These are phyloP conservation scores for Cladobotryum protrusum DNA, from an alignment of 2,329 filamentous ascomycete species.

Conservation along the genomic window DNA sequence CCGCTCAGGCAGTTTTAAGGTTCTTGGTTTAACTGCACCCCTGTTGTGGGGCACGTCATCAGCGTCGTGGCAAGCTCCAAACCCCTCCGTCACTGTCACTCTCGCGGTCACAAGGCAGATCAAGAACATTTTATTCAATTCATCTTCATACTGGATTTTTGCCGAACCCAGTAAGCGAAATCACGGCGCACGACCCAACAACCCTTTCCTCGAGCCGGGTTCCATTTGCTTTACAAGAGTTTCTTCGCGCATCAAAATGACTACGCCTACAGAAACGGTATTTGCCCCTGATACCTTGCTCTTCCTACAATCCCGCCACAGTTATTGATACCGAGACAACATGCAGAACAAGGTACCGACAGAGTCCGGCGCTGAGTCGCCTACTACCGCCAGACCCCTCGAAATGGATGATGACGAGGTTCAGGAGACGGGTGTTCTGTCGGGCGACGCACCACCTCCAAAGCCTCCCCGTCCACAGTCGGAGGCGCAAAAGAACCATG, in stretches of 20 bases:
- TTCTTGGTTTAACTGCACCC: too few relatives aligned
- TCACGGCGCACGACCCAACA: background rate
- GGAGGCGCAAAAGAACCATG: slow-evolving; percentile 77
- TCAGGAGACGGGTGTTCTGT: slow-evolving; percentile 51
- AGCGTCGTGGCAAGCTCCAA: slow-evolving; percentile 27
- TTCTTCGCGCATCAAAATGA: slow-evolving; percentile 27
- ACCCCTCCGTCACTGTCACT: slow-evolving; percentile 19
- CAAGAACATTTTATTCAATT: too few relatives aligned
- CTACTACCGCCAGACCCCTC: slow-evolving; percentile 58
- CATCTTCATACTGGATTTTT: background rate
- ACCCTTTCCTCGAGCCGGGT: too few relatives aligned
- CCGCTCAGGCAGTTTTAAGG: too few relatives aligned
- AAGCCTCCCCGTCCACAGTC: slow-evolving; percentile 82
- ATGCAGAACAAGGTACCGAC: slow-evolving; percentile 38
- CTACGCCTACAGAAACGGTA: slow-evolving; percentile 39
- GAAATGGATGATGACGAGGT: slow-evolving; percentile 66
- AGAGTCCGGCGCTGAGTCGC: slow-evolving; percentile 52
- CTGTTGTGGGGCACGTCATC: slow-evolving; percentile 34
- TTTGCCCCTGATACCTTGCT: slow-evolving; percentile 18
- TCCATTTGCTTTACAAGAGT: background rate
- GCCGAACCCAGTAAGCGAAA: slow-evolving; percentile 9
- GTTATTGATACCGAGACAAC: background rate
- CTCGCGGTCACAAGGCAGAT: background rate
- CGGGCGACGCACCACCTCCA: slow-evolving; percentile 49
- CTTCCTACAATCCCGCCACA: too few relatives aligned